phyloP scores from a whole-genome alignment of 345 rosid genomes.

The Raphanus raphanistrum region DNA sequence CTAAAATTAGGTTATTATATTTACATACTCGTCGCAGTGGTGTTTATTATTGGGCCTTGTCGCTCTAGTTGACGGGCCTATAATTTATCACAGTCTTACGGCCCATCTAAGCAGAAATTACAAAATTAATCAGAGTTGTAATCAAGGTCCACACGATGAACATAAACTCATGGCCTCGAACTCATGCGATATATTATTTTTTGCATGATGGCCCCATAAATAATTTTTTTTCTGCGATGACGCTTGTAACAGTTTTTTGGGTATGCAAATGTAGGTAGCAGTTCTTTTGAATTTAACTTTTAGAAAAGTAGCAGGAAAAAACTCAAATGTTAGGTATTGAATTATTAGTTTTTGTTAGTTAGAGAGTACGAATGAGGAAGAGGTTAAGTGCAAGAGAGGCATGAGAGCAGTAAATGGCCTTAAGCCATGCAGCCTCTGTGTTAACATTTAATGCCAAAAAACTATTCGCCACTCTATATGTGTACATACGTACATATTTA shows the following conservation, averaged over 20 bases:
- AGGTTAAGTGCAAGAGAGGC: slow-evolving; percentile 45
- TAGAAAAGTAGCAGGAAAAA: not conserved
- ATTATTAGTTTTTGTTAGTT: slow-evolving; percentile 11
- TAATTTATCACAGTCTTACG: not conserved
- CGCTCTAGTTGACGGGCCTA: not conserved
- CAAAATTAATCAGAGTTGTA: not conserved
- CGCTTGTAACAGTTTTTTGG: not conserved
- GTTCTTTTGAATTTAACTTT: not conserved
- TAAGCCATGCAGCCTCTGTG: slow-evolving; percentile 45
- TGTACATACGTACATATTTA: not conserved
- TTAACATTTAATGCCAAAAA: slow-evolving; percentile 29
- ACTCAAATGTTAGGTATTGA: slow-evolving; percentile 32
- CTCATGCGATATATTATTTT: not conserved
- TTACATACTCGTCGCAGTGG: not conserved
- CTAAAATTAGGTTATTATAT: not conserved
- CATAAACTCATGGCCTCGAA: not conserved
- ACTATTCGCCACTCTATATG: slow-evolving; percentile 33
- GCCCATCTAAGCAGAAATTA: slow-evolving; percentile 7
- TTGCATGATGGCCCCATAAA: not conserved
- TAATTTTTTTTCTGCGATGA: not conserved
- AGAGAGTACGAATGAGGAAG: slow-evolving; percentile 25
- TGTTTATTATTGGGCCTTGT: not conserved
- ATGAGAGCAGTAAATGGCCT: slow-evolving; percentile 42
- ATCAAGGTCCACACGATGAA: not conserved
- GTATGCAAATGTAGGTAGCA: not conserved